Conservation (phyloP, 768 basidiomycete species). For the Calvatia gigantea region DNA sequence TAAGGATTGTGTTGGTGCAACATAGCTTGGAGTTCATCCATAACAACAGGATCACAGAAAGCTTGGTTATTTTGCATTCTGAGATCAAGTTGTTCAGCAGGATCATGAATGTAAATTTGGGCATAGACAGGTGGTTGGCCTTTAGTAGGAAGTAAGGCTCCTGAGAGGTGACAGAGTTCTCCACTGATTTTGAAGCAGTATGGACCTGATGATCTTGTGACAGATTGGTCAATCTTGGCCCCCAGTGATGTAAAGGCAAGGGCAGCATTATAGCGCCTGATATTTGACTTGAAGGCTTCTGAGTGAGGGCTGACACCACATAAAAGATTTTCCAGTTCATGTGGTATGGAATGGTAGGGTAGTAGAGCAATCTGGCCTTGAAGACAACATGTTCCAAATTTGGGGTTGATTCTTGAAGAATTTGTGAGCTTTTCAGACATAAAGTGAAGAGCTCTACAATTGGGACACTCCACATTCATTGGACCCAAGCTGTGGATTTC, state of each 20-base stretch:
- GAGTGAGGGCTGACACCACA: not conserved
- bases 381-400: not conserved
- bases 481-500: not conserved
- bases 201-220: not conserved
- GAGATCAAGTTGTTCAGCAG: slow-evolving; percentile 7
- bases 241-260: slow-evolving; percentile 1
- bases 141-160: slow-evolving; percentile 6
- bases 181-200: slow-evolving; percentile 16
- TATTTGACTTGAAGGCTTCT: not conserved
- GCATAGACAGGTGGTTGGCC: slow-evolving; percentile 11
- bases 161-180: slow-evolving; percentile 11
- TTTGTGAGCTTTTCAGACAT: not conserved
- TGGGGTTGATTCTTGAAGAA: not conserved
- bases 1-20: slow-evolving; percentile 10
- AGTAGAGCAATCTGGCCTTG: not conserved
- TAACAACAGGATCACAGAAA: not conserved
- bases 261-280: not conserved
- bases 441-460: not conserved
- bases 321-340: not conserved
- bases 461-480: not conserved
- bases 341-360: not conserved
- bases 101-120: slow-evolving; percentile 18
- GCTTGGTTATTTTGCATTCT: not conserved
- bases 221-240: not conserved
- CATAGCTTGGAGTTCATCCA: slow-evolving; percentile 14